A percentile compares a stretch with the other conserved stretches of the same genome.
phyloP scores from a whole-genome alignment of 768 basidiomycete genomes.

The Mycena amicta region DNA sequence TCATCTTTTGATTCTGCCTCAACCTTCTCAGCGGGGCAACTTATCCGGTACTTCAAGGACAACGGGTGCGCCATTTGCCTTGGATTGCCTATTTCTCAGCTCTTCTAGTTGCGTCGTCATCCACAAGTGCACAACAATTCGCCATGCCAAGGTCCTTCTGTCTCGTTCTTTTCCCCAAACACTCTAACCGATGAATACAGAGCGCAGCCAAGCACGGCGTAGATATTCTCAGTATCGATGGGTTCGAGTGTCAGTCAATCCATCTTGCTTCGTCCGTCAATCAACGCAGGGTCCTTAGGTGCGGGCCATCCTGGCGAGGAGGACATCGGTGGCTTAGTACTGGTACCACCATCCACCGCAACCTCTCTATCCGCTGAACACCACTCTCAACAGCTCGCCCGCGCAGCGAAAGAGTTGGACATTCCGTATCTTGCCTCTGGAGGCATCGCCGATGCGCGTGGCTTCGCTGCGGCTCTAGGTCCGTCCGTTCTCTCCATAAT shows the following conservation, averaged over 20 bases:
- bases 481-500: too few species aligned
- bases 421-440: slow-evolving; percentile 90
- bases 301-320: slow-evolving; percentile 96
- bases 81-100: background rate
- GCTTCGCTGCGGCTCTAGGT: slow-evolving; percentile 73
- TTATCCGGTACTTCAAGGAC: slow-evolving; percentile 83
- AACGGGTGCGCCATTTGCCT: slow-evolving; percentile 32
- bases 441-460: slow-evolving; percentile 85
- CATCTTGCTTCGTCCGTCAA: slow-evolving; percentile 3
- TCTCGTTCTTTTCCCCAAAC: background rate
- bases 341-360: slow-evolving; percentile 48
- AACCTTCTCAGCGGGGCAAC: slow-evolving; percentile 60
- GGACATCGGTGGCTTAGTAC: slow-evolving; percentile 84
- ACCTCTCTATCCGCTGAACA: background rate
- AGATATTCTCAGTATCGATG: slow-evolving; percentile 88
- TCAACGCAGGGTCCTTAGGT: slow-evolving; percentile 47
- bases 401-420: slow-evolving; percentile 81
- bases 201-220: slow-evolving; percentile 75
- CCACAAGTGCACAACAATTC: slow-evolving; percentile 88
- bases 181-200: slow-evolving; percentile 23
- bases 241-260: slow-evolving; percentile 74
- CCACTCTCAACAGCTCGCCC: slow-evolving; percentile 66
- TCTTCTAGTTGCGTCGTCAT: slow-evolving; percentile 53
- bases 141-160: slow-evolving; percentile 73
- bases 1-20: slow-evolving; percentile 53